Evolutionary conservation across 441 rosid species (phyloP), one percentile per base, ranked within the genome.

Genomic region (Pelargonium fulgidum): DNA sequence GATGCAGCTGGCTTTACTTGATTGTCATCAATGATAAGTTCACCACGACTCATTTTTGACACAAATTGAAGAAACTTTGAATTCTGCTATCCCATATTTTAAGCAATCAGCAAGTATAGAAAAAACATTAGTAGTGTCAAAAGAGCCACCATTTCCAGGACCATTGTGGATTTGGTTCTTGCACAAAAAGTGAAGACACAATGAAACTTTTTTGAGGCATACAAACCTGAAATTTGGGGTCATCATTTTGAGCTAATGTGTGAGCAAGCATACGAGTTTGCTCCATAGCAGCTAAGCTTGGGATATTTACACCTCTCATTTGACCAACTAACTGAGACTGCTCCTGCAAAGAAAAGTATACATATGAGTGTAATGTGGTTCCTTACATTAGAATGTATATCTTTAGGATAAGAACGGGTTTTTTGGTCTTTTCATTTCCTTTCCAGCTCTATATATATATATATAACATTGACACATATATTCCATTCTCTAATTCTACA

Each of bases 21-120:
- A 81, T 92, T 92, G 75, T 94, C 98, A 75, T 92, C 91, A 54
- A 94, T 82, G 66, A 94, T 89, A 76, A 94, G 98, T 82, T 94
- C 98, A 67, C 99, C 99, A 0, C 96, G 98, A 80, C 99, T 94
- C 99, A 94, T 94, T 82, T 94, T 92, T 13, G 99, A 94, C 76
- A 94, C 88, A 81, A 94, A 94, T 67, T 94, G 99, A 75, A 92
- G 98, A 85, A 94, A 94, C 80, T 86, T 92, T 62, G 99, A 94
- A 84, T 94, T 94, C 99, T 94, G 90, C 83, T 59, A 52, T 44
- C 68, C 66, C 61, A 75, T 68, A 70, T 72, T 64, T 41, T 19
- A 71, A 72, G 41, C 29, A 69, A 61, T 39, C 14, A 65, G 52
- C 50, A 69, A 69, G 36, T 11, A 41, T 39, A 68, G 13, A 63